Base-by-base conservation (phyloP, 2,329 filamentous ascomycete genomes). In the Paecilomyces fulvus region DNA sequence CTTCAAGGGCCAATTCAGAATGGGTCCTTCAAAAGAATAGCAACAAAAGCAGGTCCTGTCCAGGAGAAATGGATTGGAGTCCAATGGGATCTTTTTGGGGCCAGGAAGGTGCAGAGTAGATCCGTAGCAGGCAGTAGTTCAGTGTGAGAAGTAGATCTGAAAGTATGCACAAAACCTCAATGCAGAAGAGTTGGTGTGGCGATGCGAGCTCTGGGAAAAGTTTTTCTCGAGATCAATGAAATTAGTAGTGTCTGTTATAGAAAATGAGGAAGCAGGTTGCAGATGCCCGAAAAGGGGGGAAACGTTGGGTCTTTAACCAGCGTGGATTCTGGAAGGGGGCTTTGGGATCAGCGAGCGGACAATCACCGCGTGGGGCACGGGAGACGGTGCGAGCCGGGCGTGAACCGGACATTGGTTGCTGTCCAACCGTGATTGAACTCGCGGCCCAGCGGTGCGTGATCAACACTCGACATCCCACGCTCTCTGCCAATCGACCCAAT, bases 11-110 rank as follows among this genome's bases (percentile, higher is more conserved):
- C 52, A 56, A 37, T 4, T 21, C 17, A 30, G 49, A 54, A 52
- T 55, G 52, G 52, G 33, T 37, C 33, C 33, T 37, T 59, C 50
- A 54, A 56, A 61, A 56, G 43, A 65, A 66, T 59, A 64, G 65
- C 58, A 72, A 65, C 37, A 62, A 61, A 63, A 62, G 49, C 49
- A 43, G 53, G 54, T 60, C 63, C 61, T 59, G 50, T 64, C 63
- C 63, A 56, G 59, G 56, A 31, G 56, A 31, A 48, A 59, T 59
- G 51, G 58, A 50, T 55, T 46, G 43, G 31, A 52, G 50, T 53
- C 55, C 51, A 55, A 52, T 57, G 51, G 55, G 7, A 31, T 21
- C n/a, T 37, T 37, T 49, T 55, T 53, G 46, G n/a, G 46, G 55
- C 25, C 52, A 28, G 21, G 43, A 25, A 46, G 49, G 50, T 52